Conservation (phyloP, 768 basidiomycete genomes). For the Hebeloma cylindrosporum region DNA sequence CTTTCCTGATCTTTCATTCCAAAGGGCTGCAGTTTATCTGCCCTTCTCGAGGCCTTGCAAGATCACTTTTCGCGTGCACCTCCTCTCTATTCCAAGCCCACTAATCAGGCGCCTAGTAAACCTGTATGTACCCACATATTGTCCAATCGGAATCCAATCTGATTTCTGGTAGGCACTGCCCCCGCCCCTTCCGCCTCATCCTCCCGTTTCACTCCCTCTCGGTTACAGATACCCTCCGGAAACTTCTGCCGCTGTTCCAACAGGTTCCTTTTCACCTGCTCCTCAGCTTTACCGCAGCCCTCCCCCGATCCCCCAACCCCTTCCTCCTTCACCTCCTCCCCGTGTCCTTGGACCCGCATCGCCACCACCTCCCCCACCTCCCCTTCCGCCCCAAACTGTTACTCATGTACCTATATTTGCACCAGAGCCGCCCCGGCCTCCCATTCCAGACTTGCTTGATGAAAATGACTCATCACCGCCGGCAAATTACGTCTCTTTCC, state of each 20-base stretch:
- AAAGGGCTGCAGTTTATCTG: conserved; percentile 76
- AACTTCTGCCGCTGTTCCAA: conserved; percentile 9
- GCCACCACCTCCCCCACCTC: conserved; percentile 17
- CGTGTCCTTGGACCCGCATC: conserved; percentile 7
- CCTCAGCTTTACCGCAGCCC: neutral
- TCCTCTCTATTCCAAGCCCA: conserved; percentile 87
- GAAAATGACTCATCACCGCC: conserved; percentile 37
- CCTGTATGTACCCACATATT: conserved; percentile 2
- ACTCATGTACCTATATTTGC: conserved; percentile 3
- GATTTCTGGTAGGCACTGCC: no score
- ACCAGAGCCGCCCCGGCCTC: conserved; percentile 16
- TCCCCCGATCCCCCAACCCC: neutral
- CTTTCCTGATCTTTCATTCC: conserved; percentile 16
- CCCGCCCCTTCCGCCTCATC: conserved; percentile 15
- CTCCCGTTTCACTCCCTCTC: conserved; percentile 10
- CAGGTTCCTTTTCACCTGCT: conserved; percentile 8
- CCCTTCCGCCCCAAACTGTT: conserved; percentile 9
- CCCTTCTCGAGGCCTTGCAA: conserved; percentile 75
- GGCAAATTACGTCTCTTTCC: conserved; percentile 13
- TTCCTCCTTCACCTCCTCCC: neutral
- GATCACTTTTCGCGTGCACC: conserved; percentile 82
- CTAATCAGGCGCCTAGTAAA: conserved; percentile 13
- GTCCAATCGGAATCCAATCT: no score
- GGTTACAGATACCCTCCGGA: conserved; percentile 11
- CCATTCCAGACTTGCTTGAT: conserved; percentile 63